These are phyloP conservation scores for Ilex aquifolium DNA, from an alignment of 257 asterid genomes.

Conservation along the genomic window DNA sequence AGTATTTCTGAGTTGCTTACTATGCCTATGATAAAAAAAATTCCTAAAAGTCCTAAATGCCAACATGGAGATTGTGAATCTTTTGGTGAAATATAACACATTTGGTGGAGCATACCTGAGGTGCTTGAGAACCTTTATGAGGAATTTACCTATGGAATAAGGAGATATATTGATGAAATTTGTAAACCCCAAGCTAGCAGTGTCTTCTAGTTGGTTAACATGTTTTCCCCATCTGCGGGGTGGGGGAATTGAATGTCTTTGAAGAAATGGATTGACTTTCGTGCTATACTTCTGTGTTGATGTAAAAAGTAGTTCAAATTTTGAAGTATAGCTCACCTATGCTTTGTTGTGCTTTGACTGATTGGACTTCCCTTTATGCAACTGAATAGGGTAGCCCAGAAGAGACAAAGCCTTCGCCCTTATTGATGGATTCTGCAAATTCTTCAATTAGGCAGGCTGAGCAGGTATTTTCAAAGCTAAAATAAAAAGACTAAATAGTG, in stretches of 20 bases:
- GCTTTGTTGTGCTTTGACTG: background rate
- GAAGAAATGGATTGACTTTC: background rate
- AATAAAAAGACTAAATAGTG: background rate
- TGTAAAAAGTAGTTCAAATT: background rate
- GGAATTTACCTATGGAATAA: too few species aligned
- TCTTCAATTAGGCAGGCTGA: slow-evolving; percentile 20
- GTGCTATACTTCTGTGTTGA: background rate
- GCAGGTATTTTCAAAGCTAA: slow-evolving; percentile 20
- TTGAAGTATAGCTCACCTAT: background rate
- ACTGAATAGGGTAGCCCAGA: slow-evolving; percentile 25
- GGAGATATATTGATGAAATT: too few species aligned
- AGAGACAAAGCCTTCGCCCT: slow-evolving; percentile 12
- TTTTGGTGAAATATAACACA: too few species aligned
- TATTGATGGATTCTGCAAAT: slow-evolving; percentile 12
- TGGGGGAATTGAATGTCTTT: too few species aligned
- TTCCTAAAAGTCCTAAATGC: slow-evolving; percentile 2
- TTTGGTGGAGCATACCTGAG: too few species aligned
- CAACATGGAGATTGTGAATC: slow-evolving; percentile 8
- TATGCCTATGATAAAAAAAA: background rate
- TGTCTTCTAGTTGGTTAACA: too few species aligned
- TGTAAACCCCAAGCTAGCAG: too few species aligned
- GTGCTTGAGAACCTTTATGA: too few species aligned
- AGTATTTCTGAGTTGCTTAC: slow-evolving; percentile 1
- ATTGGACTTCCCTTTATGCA: slow-evolving; percentile 7
- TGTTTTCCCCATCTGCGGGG: too few species aligned